phyloP scores from a whole-genome alignment of 2,329 filamentous ascomycete genomes.

The Ophiostoma ulmi region DNA sequence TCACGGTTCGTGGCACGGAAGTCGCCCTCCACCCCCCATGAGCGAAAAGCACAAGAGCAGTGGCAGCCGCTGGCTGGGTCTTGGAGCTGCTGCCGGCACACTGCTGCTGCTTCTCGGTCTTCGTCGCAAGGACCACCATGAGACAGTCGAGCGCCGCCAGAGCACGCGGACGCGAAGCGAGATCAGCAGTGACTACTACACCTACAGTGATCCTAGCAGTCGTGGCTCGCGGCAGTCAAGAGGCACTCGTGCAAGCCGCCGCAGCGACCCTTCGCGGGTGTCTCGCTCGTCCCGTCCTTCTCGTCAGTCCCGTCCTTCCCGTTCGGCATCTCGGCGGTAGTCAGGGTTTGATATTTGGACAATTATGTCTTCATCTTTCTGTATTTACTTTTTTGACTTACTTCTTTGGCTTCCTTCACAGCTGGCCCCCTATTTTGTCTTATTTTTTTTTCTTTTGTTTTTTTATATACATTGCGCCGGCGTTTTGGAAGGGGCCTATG shows the following conservation, averaged over 20 bases:
- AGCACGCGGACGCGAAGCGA: conserved; percentile 41
- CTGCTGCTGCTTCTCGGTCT: conserved; percentile 52
- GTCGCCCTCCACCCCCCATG: conserved; percentile 33
- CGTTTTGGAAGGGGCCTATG: conserved; percentile 19
- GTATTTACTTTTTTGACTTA: conserved; percentile 16
- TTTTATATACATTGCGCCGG: conserved; percentile 23
- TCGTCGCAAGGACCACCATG: conserved; percentile 46
- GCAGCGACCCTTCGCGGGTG: conserved; percentile 32
- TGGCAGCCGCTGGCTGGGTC: conserved; percentile 49
- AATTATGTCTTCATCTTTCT: conserved; percentile 2
- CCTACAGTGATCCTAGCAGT: conserved; percentile 43
- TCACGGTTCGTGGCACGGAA: conserved; percentile 54
- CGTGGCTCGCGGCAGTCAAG: conserved; percentile 28
- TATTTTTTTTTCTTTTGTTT: conserved; percentile 10
- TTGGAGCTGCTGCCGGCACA: conserved; percentile 48
- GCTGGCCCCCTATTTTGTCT: background rate
- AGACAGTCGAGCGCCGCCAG: conserved; percentile 40
- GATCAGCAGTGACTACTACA: conserved; percentile 49
- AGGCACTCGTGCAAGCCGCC: conserved; percentile 28
- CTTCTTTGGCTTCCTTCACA: conserved; percentile 7
- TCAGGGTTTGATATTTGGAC: background rate
- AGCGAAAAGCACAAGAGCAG: conserved; percentile 47
- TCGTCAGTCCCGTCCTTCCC: conserved; percentile 17
- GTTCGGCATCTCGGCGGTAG: conserved; percentile 18
- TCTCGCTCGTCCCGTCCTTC: conserved; percentile 29